Base-by-base conservation (phyloP, 2,329 filamentous ascomycete genomes). In the Botrytis squamosa region DNA sequence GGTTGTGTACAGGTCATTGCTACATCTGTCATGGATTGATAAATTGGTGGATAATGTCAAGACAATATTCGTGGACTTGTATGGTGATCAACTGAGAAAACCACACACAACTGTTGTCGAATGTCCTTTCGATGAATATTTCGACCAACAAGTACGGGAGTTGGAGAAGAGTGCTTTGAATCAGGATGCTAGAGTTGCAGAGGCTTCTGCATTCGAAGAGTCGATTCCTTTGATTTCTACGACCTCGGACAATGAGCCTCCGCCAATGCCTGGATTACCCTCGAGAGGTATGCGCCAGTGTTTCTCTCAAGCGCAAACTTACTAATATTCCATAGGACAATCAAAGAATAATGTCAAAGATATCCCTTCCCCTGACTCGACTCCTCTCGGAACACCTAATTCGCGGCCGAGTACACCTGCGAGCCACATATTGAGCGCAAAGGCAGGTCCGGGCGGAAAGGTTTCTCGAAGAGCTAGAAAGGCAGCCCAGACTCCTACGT, bases 21-120 rank as follows among this genome's bases (percentile, higher is more conserved):
- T 99, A 44, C 95, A 98, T 83, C 89, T 99, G 14, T 95, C 93
- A 20, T 99, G 97, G 96, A 93, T 98, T 77, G 96, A 99, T 83
- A 94, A 96, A 82, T 91, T 99, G 66, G 90, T 99, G 77, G 95
- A 98, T 81, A 97, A 98, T 80, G 94, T 98, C 80, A 93, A 92
- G 82, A 94, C 93, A 16, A 91, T 99, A 49, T 99, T 98, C 81
- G 88, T 96, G 77, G 93, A 94, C 77, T 87, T 98, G 42, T 99
- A 98, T 82, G 93, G 91, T 77, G 92, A 96, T 74, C 92, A 97
- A 82, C 85, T 99, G 72, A 94, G 90, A 82, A 93, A 93, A 78
- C 89, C 92, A 40, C 89, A 95, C 81, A 93, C 91, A 18, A 94
- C 92, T 71, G 86, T 93, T 36, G 87, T 96, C 73, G 89, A 95